Base-by-base conservation (phyloP, 768 basidiomycete species). In the Phylloporus sp. region DNA sequence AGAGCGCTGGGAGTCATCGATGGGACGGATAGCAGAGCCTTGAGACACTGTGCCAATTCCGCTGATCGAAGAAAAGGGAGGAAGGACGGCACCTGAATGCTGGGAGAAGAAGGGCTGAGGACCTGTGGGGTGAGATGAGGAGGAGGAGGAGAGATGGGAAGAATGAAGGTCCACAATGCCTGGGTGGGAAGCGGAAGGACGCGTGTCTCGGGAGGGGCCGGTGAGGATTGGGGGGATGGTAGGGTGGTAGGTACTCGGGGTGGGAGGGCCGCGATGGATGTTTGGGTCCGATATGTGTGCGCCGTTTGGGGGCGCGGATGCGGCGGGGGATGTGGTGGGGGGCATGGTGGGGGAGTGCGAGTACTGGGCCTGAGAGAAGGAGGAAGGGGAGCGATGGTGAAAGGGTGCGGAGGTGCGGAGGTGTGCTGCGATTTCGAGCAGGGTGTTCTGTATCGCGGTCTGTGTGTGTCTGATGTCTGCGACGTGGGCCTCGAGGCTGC, bases 401-500 rank as follows among this genome's bases (percentile, higher is more conserved):
- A 77, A 67, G 4, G 76, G 69, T 24, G 63, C 64, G 18, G 77
- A 76, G 55, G 73, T 75, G n/a, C 90, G 86, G 35, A 97, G 70
- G 58, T 90, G 85, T 16, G 81, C 75, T 47, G 89, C 83, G 53
- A 97, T 80, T 63, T 95, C 94, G 47, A 83, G 73, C 11, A 97
- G 77, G 0, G 83, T 87, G 59, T 75, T 86, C 59, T 91, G 88
- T 44, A 95, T 95, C 12, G 81, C 76, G 26, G 75, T 71, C 65
- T 91, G 89, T 0, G 83, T 78, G 49, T 80, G 76, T 49, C 84
- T 82, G 63, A 91, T 90, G 45, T 92, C 90, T 39, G 86, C 80
- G 48, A 95, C 93, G 69, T 91, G 90, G 24, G 79, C 59, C 70
- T 97, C 94, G 49, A 97, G 80, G 63, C 84, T 91, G 61, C 91